These are phyloP conservation scores for Lotus japonicus DNA, from an alignment of 306 rosid species.

Conservation along the genomic window DNA sequence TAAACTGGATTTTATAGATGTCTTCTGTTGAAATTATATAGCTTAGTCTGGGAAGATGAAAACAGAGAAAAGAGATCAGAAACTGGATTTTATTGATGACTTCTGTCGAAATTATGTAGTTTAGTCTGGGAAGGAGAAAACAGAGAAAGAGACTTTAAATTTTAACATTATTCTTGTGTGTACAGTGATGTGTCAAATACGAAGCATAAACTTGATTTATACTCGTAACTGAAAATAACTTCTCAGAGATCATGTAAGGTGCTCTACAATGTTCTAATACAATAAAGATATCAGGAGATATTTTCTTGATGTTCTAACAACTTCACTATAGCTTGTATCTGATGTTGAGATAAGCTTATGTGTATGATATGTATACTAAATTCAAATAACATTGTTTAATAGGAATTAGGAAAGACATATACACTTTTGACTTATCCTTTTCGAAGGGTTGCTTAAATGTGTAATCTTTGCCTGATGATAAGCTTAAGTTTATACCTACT, in stretches of 20 bases:
- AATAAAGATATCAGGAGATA: neutral
- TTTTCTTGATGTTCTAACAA: conserved; percentile 9
- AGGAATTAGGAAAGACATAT: neutral
- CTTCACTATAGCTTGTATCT: neutral
- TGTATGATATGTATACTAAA: neutral
- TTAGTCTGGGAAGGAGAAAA: neutral
- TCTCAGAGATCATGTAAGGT: neutral
- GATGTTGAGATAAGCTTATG: neutral
- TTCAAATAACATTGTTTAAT: neutral
- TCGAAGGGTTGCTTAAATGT: neutral
- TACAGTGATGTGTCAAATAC: neutral
- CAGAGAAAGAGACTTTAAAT: too few species aligned
- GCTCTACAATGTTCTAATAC: neutral
- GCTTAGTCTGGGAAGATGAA: too few species aligned
- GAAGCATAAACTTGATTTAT: neutral
- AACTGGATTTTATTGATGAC: too few species aligned
- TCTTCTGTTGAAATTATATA: neutral
- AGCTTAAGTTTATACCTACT: neutral
- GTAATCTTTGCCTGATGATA: neutral
- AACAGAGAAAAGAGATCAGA: too few species aligned
- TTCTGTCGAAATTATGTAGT: too few species aligned
- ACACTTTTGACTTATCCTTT: neutral
- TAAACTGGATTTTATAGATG: neutral
- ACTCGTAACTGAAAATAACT: neutral
- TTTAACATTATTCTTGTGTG: too few species aligned